phyloP scores from a whole-genome alignment of 1,284 basidiomycete species.

The Leccinum pachyderme region DNA sequence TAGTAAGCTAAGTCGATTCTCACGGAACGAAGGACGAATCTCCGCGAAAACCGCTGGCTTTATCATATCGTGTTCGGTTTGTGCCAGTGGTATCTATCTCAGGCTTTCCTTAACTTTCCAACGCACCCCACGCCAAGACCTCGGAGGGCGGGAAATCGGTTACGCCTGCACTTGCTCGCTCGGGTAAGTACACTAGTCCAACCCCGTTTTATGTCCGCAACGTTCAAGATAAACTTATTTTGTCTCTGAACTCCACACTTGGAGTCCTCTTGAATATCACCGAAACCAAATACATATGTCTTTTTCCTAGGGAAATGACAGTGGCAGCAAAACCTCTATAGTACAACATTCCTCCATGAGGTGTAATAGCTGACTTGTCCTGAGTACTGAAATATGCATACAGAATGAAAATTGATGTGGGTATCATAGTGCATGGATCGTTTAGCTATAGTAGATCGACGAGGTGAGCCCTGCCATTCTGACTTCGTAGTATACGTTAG shows the following conservation, averaged over 20 bases:
- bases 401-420: slow-evolving; percentile 32
- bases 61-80: no score
- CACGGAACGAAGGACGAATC: no score
- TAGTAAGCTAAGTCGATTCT: no score
- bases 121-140: no score
- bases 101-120: no score
- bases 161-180: no score
- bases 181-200: no score
- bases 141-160: no score
- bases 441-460: slow-evolving; percentile 10
- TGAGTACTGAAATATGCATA: slow-evolving; percentile 30
- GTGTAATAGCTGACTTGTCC: slow-evolving; percentile 11
- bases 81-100: no score
- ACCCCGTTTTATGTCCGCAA: no score
- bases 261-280: background rate
- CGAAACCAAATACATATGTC: background rate
- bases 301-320: slow-evolving; percentile 2
- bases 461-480: slow-evolving; percentile 14
- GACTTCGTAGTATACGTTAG: background rate
- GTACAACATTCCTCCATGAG: slow-evolving; percentile 21
- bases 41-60: no score
- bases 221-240: background rate
- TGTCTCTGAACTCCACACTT: background rate
- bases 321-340: slow-evolving; percentile 5
- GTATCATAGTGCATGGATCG: slow-evolving; percentile 20